Base-by-base conservation (phyloP, 139 green algal species). In the Spirogloea muscicola region DNA sequence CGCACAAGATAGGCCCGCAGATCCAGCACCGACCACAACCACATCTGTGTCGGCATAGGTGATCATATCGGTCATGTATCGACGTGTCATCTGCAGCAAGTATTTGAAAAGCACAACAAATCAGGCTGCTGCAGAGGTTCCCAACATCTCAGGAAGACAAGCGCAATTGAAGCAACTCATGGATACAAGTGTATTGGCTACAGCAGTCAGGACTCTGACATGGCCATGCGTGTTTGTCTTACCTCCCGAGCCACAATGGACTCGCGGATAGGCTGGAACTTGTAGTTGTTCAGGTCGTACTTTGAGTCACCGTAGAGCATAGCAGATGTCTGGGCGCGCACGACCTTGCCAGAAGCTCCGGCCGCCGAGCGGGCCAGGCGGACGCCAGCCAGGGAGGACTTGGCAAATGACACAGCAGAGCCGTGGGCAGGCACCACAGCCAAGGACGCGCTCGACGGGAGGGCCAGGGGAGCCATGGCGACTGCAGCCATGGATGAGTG, bases 11-110 rank as follows among this genome's bases (percentile, higher is more conserved):
- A 98, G 89, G 55, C 93, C 93, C 6, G 91, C 89, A 52, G 80
- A 78, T 7, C 80, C 73, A 36, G 90, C 90, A 27, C 90, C 90
- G n/a, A 88, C 81, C 59, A 95, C 90, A 5, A 91, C 73, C 31
- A 89, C 86, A 37, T 93, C 88, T 16, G 78, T 73, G 69, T 94
- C 89, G 6, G 93, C 93, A 57, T 91, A 92, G 33, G 89, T 80
- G 71, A 96, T 74, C 74, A 98, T 75, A 77, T 96, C 92, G 9
- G 85, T 86, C 78, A 97, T 95, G 90, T 98, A 98, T 57, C 93
- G 86, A 10, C 68, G 48, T 5, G 68, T 82, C 75, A 82, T 82
- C 39, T n/a, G n/a, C n/a, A n/a, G n/a, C n/a, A n/a, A n/a, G n/a
- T n/a, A n/a, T n/a, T n/a, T n/a, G n/a, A n/a, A n/a, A n/a, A n/a